Conservation (phyloP, 495 filamentous ascomycete species). For the Penicillium paradoxum region DNA sequence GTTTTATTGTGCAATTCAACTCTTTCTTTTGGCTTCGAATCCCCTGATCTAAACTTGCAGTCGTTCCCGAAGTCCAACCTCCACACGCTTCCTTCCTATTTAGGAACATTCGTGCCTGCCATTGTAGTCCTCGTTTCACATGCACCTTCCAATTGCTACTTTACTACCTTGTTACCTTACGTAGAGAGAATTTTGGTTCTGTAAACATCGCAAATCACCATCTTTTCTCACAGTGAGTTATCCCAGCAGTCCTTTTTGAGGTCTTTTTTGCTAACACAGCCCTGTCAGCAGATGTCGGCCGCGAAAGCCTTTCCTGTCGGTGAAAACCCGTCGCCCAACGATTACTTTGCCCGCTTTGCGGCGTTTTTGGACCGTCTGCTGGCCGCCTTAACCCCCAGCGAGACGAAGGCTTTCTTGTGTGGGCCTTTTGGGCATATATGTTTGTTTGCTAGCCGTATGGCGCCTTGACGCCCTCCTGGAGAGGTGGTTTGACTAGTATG, state of each 20-base stretch:
- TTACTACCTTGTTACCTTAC: not conserved
- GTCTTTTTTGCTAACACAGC: not conserved
- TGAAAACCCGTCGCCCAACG: not conserved
- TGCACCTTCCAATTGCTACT: not conserved
- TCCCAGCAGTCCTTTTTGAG: not conserved
- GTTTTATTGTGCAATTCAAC: not conserved
- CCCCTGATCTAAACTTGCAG: not conserved
- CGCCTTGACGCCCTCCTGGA: not conserved
- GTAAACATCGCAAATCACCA: not conserved
- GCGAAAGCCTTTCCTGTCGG: not conserved
- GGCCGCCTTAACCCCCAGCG: not conserved
- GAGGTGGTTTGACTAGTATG: not conserved
- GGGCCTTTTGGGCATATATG: not conserved
- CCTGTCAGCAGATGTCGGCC: not conserved
- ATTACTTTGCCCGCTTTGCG: not conserved
- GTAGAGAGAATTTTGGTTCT: not conserved
- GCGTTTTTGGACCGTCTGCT: not conserved
- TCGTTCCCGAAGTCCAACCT: not conserved
- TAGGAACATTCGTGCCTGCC: not conserved
- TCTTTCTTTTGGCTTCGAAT: not conserved
- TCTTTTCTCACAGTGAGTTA: not conserved
- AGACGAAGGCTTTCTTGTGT: not conserved
- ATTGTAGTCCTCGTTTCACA: not conserved
- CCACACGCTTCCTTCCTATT: not conserved
- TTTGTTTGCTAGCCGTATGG: not conserved